Evolutionary conservation across 2,329 filamentous ascomycete genomes (phyloP).

Genomic region (Teratosphaeria viscida): DNA sequence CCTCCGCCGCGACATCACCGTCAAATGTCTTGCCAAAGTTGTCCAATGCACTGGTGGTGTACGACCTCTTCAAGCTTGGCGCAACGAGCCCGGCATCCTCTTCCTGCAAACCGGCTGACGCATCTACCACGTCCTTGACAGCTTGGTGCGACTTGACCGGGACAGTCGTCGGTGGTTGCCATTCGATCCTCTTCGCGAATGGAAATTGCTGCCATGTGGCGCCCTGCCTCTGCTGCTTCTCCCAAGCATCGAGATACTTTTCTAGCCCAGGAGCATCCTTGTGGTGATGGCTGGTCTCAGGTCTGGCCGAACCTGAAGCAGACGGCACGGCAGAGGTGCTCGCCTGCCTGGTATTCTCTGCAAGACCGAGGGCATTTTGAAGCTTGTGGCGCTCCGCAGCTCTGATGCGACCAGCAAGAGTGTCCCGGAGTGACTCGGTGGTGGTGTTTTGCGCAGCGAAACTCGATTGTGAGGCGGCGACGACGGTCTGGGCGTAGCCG

Average conservation of each 20-base stretch:
- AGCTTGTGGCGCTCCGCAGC: conserved; percentile 22
- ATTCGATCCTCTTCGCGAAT: conserved; percentile 78
- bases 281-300: conserved; percentile 17
- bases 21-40: conserved; percentile 47
- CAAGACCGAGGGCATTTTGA: conserved; percentile 20
- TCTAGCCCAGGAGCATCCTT: conserved; percentile 53
- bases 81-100: conserved; percentile 12
- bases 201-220: conserved; percentile 79
- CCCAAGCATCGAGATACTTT: conserved; percentile 85
- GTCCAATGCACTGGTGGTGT: conserved; percentile 47
- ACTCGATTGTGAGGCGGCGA: conserved; percentile 83
- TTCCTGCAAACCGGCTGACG: conserved; percentile 24
- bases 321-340: conserved; percentile 25
- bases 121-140: conserved; percentile 25
- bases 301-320: conserved; percentile 11
- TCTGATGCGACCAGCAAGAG: conserved; percentile 40
- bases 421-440: conserved; percentile 43
- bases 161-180: conserved; percentile 51
- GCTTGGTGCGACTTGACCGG: conserved; percentile 16
- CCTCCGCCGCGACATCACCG: conserved; percentile 35
- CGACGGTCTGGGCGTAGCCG: conserved; percentile 95
- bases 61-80: conserved; percentile 36
- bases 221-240: conserved; percentile 60
- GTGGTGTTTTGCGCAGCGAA: conserved; percentile 56
- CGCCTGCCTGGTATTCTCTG: conserved; percentile 25